phyloP scores from a whole-genome alignment of 306 rosid genomes.

The Quercus rubra region DNA sequence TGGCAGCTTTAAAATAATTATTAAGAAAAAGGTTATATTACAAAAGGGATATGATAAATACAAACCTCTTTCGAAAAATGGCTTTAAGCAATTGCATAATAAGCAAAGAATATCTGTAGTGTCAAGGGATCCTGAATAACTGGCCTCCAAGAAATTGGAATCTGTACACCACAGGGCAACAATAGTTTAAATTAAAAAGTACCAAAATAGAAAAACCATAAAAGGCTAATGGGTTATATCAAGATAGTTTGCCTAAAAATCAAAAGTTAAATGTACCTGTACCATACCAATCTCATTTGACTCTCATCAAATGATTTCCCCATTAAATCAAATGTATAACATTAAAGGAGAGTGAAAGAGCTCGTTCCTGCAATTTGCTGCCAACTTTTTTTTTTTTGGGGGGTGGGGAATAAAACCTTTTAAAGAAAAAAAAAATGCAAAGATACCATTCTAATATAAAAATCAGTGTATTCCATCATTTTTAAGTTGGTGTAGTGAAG shows the following conservation, averaged over 20 bases:
- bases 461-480: no score
- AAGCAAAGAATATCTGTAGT: conserved; percentile 40
- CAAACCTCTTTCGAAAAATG: conserved; percentile 42
- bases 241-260: background rate
- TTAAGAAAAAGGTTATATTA: background rate
- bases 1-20: no score
- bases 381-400: no score
- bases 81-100: conserved; percentile 37
- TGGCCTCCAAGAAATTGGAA: conserved; percentile 27
- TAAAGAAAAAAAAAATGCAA: no score
- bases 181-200: no score
- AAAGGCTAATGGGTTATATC: no score
- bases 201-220: no score
- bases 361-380: no score
- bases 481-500: conserved; percentile 23
- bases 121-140: conserved; percentile 40
- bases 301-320: conserved; percentile 43
- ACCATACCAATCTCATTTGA: conserved; percentile 47
- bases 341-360: no score
- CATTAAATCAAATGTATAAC: conserved; percentile 44
- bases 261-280: conserved; percentile 29
- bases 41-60: background rate
- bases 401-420: no score
- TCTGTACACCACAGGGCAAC: no score
- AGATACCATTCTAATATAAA: no score